phyloP scores from a whole-genome alignment of 331 rosid genomes.

The Arachis monticola region DNA sequence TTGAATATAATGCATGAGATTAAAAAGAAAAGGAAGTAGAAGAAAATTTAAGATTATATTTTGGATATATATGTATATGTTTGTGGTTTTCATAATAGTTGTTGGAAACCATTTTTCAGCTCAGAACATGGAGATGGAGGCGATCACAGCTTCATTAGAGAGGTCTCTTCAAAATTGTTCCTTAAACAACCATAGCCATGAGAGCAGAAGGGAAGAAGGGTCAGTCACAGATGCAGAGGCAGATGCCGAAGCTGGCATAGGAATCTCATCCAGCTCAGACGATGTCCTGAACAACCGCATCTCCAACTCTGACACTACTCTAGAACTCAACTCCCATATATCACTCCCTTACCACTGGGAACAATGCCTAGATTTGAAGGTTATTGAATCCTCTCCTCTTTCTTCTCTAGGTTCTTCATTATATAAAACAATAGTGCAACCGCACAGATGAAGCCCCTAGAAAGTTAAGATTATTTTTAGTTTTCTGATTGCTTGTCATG shows the following conservation, averaged over 20 bases:
- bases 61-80: neutral
- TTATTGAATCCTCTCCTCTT: conserved; percentile 7
- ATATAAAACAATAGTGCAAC: too few relatives aligned
- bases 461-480: too few relatives aligned
- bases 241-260: conserved; percentile 16
- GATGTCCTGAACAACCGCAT: conserved; percentile 29
- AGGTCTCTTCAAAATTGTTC: conserved; percentile 83
- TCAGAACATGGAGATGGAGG: conserved; percentile 82
- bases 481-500: too few relatives aligned
- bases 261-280: conserved; percentile 55
- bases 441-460: too few relatives aligned
- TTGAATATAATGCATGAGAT: too few relatives aligned
- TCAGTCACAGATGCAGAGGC: conserved; percentile 11
- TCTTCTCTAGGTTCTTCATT: neutral
- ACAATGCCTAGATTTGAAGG: conserved; percentile 97
- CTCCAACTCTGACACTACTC: conserved; percentile 51
- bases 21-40: too few relatives aligned
- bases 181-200: conserved; percentile 46
- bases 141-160: conserved; percentile 85
- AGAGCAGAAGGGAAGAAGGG: conserved; percentile 21
- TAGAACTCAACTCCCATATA: conserved; percentile 88
- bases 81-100: conserved; percentile 25
- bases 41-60: too few relatives aligned
- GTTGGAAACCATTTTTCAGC: conserved; percentile 45
- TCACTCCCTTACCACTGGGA: conserved; percentile 97